Evolutionary conservation across 805 yeast genomes (phyloP).

Genomic region (Barnettozyma vustinii): DNA sequence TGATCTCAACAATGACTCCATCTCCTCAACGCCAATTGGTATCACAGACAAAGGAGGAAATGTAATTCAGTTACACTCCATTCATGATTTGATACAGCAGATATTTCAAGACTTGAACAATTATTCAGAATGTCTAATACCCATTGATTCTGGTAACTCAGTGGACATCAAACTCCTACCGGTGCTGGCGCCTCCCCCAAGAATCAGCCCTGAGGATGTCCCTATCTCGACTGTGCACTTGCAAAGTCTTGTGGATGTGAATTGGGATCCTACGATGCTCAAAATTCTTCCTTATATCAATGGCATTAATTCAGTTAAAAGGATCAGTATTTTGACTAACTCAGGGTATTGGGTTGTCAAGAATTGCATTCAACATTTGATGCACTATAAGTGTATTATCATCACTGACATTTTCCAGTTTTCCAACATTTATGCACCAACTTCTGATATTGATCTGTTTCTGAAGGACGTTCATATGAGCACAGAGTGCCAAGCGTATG

Average conservation of each 20-base stretch:
- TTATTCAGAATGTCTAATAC: conserved; percentile 93
- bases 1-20: conserved; percentile 21
- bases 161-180: conserved; percentile 95
- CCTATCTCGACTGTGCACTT: conserved; percentile 86
- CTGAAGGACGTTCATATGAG: conserved; percentile 61
- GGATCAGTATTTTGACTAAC: conserved; percentile 73
- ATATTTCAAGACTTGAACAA: conserved; percentile 91
- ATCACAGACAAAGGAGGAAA: conserved; percentile 16
- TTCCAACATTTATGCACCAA: conserved; percentile 81
- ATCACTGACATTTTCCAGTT: conserved; percentile 87
- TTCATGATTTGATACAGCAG: conserved; percentile 79
- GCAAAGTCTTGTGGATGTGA: conserved; percentile 68
- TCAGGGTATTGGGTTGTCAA: conserved; percentile 74
- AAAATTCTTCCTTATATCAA: conserved; percentile 80
- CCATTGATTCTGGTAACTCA: conserved; percentile 82
- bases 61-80: conserved; percentile 34
- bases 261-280: conserved; percentile 97
- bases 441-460: conserved; percentile 68
- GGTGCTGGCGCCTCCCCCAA: conserved; percentile 72
- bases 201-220: conserved; percentile 74
- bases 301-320: conserved; percentile 78
- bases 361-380: conserved; percentile 84
- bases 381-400: conserved; percentile 83
- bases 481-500: conserved; percentile 81
- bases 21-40: conserved; percentile 25